Conservation (phyloP, 257 asterid species). For the Prunella vulgaris region DNA sequence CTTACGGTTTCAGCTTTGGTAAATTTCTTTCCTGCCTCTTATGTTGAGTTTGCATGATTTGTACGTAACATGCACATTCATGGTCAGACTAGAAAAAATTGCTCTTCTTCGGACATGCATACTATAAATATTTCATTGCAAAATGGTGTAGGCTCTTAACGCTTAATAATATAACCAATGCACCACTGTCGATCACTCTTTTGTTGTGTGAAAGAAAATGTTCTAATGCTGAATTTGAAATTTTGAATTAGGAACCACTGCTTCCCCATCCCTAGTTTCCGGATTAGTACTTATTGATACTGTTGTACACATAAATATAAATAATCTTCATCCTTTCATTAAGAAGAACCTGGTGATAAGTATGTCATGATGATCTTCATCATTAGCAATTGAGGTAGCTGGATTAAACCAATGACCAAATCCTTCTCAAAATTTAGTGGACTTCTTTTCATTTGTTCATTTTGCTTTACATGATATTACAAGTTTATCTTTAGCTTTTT, state of each 20-base stretch:
- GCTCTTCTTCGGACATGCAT: conserved; percentile 10
- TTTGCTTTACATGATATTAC: conserved; percentile 1
- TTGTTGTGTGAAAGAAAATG: not conserved
- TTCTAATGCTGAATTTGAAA: not conserved
- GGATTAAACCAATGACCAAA: not conserved
- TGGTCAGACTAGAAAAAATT: conserved; percentile 4
- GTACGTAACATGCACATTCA: not conserved
- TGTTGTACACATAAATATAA: not conserved
- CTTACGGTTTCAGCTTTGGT: conserved; percentile 96
- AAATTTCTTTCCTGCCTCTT: conserved; percentile 24
- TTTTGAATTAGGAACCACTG: not conserved
- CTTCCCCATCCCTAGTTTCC: conserved; percentile 7
- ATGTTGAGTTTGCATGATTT: conserved; percentile 4
- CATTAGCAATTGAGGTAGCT: not conserved
- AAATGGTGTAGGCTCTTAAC: not conserved
- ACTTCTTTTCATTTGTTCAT: not conserved
- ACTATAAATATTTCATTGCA: not conserved
- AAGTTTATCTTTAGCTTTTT: conserved; percentile 21
- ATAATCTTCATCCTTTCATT: not conserved
- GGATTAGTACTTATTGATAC: conserved; percentile 6
- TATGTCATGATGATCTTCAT: not conserved
- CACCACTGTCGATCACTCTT: not conserved
- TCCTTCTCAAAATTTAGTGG: conserved; percentile 13
- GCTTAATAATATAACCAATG: not conserved
- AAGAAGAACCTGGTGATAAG: conserved; percentile 14